Evolutionary conservation across 768 basidiomycete species (phyloP).

Genomic region (Candolleomyces aberdarensis): DNA sequence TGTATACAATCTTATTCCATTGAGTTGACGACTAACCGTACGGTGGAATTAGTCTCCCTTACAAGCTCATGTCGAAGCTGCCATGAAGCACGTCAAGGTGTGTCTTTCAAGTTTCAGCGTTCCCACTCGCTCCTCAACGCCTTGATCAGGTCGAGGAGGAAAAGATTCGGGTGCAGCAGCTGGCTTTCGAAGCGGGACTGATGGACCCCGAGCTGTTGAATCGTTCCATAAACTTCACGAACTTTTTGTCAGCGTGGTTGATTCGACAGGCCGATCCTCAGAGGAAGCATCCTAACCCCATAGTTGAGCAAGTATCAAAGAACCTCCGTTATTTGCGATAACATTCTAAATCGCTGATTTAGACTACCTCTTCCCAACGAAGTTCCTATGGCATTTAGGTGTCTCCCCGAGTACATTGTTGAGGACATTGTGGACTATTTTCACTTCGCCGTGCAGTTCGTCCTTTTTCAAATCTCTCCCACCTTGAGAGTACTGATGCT

Average conservation of each 20-base stretch:
- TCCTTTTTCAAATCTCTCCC: neutral
- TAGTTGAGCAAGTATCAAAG: conserved; percentile 53
- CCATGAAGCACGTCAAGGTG: conserved; percentile 77
- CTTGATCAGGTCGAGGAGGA: conserved; percentile 58
- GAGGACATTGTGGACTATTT: conserved; percentile 93
- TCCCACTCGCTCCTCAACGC: too few species aligned
- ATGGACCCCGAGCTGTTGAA: conserved; percentile 83
- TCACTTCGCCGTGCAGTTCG: conserved; percentile 78
- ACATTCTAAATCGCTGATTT: neutral
- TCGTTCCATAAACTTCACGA: conserved; percentile 78
- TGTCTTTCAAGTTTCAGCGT: neutral
- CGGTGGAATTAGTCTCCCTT: conserved; percentile 50
- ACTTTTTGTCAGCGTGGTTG: conserved; percentile 91
- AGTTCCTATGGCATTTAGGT: conserved; percentile 80
- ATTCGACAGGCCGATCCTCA: conserved; percentile 85
- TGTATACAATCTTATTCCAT: conserved; percentile 20
- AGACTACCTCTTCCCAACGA: conserved; percentile 86
- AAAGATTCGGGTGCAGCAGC: conserved; percentile 66
- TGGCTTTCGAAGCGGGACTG: conserved; percentile 83
- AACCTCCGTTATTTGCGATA: neutral
- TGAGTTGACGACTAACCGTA: neutral
- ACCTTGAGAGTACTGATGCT: neutral
- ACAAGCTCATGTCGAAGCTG: conserved; percentile 74
- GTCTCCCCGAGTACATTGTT: conserved; percentile 89
- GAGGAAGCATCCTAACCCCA: conserved; percentile 68